These are phyloP conservation scores for Primulina tabacum DNA, from an alignment of 257 asterid species.

Conservation along the genomic window DNA sequence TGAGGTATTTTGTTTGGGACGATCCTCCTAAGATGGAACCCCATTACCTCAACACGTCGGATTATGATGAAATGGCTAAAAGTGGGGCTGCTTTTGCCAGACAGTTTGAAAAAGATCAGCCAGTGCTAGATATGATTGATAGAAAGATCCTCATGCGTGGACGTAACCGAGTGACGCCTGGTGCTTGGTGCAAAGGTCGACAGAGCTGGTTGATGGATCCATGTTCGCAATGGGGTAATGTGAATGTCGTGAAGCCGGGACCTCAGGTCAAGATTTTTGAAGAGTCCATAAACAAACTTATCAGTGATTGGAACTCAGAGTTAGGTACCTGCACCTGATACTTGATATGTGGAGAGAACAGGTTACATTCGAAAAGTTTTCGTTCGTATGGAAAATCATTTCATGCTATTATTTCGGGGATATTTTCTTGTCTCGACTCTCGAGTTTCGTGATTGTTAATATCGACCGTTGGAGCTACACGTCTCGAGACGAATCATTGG, in stretches of 20 bases:
- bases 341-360: slow-evolving; percentile 4
- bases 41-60: slow-evolving; percentile 53
- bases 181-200: slow-evolving; percentile 87
- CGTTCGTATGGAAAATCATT: not conserved
- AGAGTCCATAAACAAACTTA: slow-evolving; percentile 46
- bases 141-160: slow-evolving; percentile 63
- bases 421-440: slow-evolving; percentile 25
- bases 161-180: slow-evolving; percentile 69
- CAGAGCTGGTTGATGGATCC: slow-evolving; percentile 74
- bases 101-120: slow-evolving; percentile 56
- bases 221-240: slow-evolving; percentile 85
- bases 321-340: slow-evolving; percentile 61
- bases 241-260: slow-evolving; percentile 69
- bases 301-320: slow-evolving; percentile 45
- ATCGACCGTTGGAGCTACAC: slow-evolving; percentile 32
- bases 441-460: slow-evolving; percentile 29
- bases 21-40: slow-evolving; percentile 98
- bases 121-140: slow-evolving; percentile 82
- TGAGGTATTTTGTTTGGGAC: slow-evolving; percentile 92
- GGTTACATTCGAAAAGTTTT: not conserved
- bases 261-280: slow-evolving; percentile 50
- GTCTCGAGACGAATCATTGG: slow-evolving; percentile 22
- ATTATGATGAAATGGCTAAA: slow-evolving; percentile 56
- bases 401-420: slow-evolving; percentile 36
- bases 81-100: slow-evolving; percentile 96